Conservation (phyloP, 495 filamentous ascomycete species). For the Tuber microsphaerosporum region DNA sequence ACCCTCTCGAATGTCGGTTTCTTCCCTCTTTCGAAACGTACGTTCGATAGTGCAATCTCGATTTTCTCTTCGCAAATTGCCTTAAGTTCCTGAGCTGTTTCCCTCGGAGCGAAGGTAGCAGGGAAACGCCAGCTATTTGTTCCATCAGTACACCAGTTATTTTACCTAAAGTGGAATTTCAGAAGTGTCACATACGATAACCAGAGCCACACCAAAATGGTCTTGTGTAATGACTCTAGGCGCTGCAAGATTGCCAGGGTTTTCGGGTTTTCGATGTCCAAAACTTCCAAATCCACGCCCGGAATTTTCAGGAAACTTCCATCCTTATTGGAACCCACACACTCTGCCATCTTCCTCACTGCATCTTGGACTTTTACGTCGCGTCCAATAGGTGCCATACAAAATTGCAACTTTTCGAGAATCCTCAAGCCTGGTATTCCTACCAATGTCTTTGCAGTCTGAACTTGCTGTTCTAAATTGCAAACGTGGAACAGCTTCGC, state of each 20-base stretch:
- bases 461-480: slow-evolving; percentile 51
- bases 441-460: slow-evolving; percentile 64
- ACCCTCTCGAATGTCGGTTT: not conserved
- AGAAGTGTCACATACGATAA: slow-evolving; percentile 45
- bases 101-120: slow-evolving; percentile 71
- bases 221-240: slow-evolving; percentile 72
- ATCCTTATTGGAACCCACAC: slow-evolving; percentile 57
- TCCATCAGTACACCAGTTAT: slow-evolving; percentile 6
- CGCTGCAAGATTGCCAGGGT: slow-evolving; percentile 53
- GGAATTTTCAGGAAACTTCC: slow-evolving; percentile 61
- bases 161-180: slow-evolving; percentile 19
- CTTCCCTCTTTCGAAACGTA: slow-evolving; percentile 4
- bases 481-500: slow-evolving; percentile 68
- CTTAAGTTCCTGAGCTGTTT: slow-evolving; percentile 74
- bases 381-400: slow-evolving; percentile 56
- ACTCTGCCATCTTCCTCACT: slow-evolving; percentile 56
- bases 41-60: slow-evolving; percentile 42
- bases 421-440: slow-evolving; percentile 56
- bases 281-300: slow-evolving; percentile 58
- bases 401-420: slow-evolving; percentile 65
- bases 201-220: slow-evolving; percentile 81
- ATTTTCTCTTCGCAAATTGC: slow-evolving; percentile 70
- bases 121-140: slow-evolving; percentile 53
- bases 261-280: slow-evolving; percentile 51
- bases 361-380: slow-evolving; percentile 44